Base-by-base conservation (phyloP, 371 early-diverging fungal species). In the Apophysomyces elegans region DNA sequence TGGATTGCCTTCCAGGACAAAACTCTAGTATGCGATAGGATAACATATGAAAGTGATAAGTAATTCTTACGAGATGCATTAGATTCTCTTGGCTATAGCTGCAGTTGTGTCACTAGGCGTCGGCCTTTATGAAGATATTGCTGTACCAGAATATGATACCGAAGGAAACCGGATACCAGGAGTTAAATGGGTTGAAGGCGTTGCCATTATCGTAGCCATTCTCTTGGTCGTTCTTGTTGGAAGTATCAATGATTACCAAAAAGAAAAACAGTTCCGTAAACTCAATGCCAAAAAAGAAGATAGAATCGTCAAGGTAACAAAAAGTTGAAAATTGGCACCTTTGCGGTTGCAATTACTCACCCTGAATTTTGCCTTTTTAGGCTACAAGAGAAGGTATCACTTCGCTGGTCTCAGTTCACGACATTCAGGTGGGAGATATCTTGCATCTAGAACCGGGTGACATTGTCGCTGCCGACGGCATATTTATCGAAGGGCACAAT, bases 361-460 rank as follows among this genome's bases (percentile, higher is more conserved):
- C 32, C 43, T 70, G 77, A 13, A 66, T 59, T 38, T 50, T 47
- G 16, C 38, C 38, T 46, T 41, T 43, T 54, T 91, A 93, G 86
- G 88, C 86, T 14, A 81, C 87, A 14, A 87, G 95, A 61, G 87
- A 91, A 75, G 88, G 94, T 69, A 79, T 85, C 37, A 92, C 93
- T 63, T 75, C 82, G 26, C 85, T 92, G 67, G 77, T 95, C 62
- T 93, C 95, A 41, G 90, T 96, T 37, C 90, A 88, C 69, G 91
- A 95, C 56, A 68, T 95, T 58, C 86, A 90, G 68, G 92, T 98
- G 7, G 96, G 97, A 39, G 97, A 98, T 73, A 84, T 98, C 39
- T 69, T 97, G 59, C 74, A 90, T 63, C 79, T 98, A 32, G 96
- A 98, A 74, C 93, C 96, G 16, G 99, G 98, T 59, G 98, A 97